phyloP scores from a whole-genome alignment of 1,284 basidiomycete species.

The Puccinia horiana region DNA sequence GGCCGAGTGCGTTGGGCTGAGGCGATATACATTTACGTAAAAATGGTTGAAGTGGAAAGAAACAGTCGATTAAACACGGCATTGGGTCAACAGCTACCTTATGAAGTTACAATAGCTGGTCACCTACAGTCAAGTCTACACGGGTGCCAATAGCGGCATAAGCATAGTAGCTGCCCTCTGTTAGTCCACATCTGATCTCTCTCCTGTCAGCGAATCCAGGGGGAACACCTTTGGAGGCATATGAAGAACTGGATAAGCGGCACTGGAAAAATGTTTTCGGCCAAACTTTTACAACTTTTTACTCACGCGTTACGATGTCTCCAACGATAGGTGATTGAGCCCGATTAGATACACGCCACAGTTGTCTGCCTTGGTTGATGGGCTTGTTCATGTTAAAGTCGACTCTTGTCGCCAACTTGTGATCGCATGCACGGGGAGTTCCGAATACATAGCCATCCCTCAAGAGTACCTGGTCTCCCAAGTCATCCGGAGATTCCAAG shows the following conservation, averaged over 20 bases:
- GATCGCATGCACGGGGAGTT: constrained; percentile 36
- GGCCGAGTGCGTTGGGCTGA: background rate
- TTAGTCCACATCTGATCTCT: constrained; percentile 9
- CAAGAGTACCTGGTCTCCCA: constrained; percentile 36
- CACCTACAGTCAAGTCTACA: constrained; percentile 36
- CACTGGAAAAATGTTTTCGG: too few relatives aligned
- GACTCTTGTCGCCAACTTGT: constrained; percentile 31
- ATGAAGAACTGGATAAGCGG: background rate
- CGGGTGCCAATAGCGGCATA: constrained; percentile 40
- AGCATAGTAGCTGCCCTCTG: constrained; percentile 23
- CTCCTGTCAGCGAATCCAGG: constrained; percentile 32
- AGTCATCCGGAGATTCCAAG: constrained; percentile 35
- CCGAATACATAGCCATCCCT: constrained; percentile 43
- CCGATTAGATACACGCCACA: constrained; percentile 35
- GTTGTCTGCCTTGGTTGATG: constrained; percentile 11
- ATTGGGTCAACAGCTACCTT: background rate
- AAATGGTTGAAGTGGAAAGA: background rate
- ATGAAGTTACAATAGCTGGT: background rate
- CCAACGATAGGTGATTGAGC: constrained; percentile 32
- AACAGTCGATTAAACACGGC: background rate
- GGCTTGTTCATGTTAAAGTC: constrained; percentile 28
- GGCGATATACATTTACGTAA: background rate
- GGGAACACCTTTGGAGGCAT: constrained; percentile 19
- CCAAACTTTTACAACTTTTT: too few relatives aligned
- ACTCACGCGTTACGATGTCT: constrained; percentile 33